Percentiles rank a stretch among this genome's conserved stretches.
Conservation (phyloP, 345 rosid species). For the Corchorus capsularis region DNA sequence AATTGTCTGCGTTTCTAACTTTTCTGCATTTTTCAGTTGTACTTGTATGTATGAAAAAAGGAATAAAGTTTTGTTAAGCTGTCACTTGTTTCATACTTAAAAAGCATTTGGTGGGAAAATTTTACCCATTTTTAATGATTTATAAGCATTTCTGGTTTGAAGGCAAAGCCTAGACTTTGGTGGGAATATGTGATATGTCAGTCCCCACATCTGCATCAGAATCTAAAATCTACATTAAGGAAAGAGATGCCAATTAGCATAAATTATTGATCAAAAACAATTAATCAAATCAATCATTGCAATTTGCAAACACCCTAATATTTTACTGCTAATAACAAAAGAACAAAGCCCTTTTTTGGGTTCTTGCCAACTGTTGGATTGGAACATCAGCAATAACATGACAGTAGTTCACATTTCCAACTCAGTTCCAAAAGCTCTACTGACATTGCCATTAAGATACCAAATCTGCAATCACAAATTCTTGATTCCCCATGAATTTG, state of each 20-base stretch:
- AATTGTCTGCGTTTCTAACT: background rate
- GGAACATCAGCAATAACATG: background rate
- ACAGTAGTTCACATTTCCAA: slow-evolving; percentile 2
- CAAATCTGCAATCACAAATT: too few relatives aligned
- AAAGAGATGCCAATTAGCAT: background rate
- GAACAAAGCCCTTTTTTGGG: background rate
- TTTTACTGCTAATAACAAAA: background rate
- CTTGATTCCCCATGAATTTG: too few relatives aligned
- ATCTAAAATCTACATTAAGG: background rate
- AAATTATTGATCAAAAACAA: background rate
- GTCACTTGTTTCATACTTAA: background rate
- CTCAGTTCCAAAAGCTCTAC: background rate
- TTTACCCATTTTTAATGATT: background rate
- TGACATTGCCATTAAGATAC: too few relatives aligned
- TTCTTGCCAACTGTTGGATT: slow-evolving; percentile 3
- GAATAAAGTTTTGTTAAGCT: background rate
- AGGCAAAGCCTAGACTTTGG: slow-evolving; percentile 5
- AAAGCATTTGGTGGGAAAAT: background rate
- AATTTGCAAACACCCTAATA: background rate
- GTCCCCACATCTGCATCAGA: background rate
- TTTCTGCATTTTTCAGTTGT: background rate
- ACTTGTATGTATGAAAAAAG: background rate
- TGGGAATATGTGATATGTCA: background rate
- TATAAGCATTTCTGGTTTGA: background rate
- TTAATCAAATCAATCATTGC: background rate